Base-by-base conservation (phyloP, 2,329 filamentous ascomycete species). In the Colletotrichum falcatum region DNA sequence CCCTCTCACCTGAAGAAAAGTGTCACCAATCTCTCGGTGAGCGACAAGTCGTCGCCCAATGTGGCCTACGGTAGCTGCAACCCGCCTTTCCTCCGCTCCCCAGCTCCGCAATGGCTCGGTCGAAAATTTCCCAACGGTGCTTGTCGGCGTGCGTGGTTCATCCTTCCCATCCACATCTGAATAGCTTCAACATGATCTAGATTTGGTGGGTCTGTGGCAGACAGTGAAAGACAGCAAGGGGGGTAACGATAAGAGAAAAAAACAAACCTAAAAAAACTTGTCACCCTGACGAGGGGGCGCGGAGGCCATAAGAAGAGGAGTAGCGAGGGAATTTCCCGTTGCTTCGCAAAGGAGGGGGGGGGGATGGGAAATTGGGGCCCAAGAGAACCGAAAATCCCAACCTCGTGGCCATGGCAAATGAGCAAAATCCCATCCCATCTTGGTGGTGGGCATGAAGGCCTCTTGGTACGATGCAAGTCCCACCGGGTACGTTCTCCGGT, bases 361-460 rank as follows among this genome's bases (percentile, higher is more conserved):
- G 11, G 59, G n/a, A 71, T 71, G 69, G 69, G 65, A 56, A 70
- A 71, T 70, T 61, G 60, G 58, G 65, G 69, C 48, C 65, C 46
- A 69, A 60, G 53, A 56, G 49, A 33, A 54, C 59, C 65, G 59
- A 69, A 53, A 71, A 69, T n/a, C 30, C 48, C 37, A 53, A 68
- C 30, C 42, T 44, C 33, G 18, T 26, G 37, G 48, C 65, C 60
- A 69, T 71, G 69, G 65, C 39, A 71, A 70, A 69, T 64, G 35
- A 51, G 20, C 54, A 70, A 60, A 71, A 70, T 71, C 65, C 69
- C 69, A 71, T 71, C 16, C 30, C 12, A 26, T 33, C 59, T 16
- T 26, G 39, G 46, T 42, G 65, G 64, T 53, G 62, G 63, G 46
- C 33, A 37, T 54, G 56, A 23, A 35, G 23, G 33, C 48, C 44